Conservation (phyloP, 441 rosid genomes). For the Cnidoscolus chayamansa region DNA sequence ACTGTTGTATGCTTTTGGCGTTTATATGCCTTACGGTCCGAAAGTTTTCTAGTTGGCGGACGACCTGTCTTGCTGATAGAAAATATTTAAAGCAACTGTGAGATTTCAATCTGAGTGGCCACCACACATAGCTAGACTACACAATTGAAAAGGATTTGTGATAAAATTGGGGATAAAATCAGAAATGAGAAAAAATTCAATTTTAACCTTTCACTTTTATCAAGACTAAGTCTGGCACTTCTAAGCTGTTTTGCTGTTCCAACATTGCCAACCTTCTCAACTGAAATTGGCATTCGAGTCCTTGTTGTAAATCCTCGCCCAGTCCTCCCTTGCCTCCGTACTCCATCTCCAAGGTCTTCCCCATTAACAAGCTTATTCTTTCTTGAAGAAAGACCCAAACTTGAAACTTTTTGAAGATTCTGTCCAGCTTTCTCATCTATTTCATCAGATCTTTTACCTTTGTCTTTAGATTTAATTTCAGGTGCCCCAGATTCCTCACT, state of each 20-base stretch:
- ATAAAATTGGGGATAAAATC: constrained; percentile 15
- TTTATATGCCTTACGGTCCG: constrained; percentile 87
- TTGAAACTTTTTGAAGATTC: constrained; percentile 64
- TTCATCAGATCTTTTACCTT: constrained; percentile 70
- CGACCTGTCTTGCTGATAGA: constrained; percentile 77
- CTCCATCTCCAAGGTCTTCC: constrained; percentile 80
- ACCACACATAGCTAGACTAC: constrained; percentile 3
- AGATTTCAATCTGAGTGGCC: constrained; percentile 26
- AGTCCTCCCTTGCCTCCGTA: constrained; percentile 80
- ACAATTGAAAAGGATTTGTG: constrained; percentile 15
- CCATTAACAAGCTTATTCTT: constrained; percentile 65
- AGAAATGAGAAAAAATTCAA: constrained; percentile 17
- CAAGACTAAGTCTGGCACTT: constrained; percentile 75
- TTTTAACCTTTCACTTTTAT: constrained; percentile 75
- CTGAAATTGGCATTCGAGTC: constrained; percentile 51
- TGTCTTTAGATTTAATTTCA: constrained; percentile 74
- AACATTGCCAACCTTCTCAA: constrained; percentile 65
- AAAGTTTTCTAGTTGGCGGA: constrained; percentile 90
- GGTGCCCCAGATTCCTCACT: constrained; percentile 87
- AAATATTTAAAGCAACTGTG: constrained; percentile 32
- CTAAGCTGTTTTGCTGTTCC: constrained; percentile 90
- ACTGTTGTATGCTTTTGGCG: constrained; percentile 69
- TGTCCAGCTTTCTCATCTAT: constrained; percentile 60
- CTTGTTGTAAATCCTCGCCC: constrained; percentile 68
- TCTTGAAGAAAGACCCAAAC: constrained; percentile 61